Evolutionary conservation across 805 yeast species (phyloP), one percentile per base, ranked within the genome.

Genomic region (Metschnikowia continentalis): DNA sequence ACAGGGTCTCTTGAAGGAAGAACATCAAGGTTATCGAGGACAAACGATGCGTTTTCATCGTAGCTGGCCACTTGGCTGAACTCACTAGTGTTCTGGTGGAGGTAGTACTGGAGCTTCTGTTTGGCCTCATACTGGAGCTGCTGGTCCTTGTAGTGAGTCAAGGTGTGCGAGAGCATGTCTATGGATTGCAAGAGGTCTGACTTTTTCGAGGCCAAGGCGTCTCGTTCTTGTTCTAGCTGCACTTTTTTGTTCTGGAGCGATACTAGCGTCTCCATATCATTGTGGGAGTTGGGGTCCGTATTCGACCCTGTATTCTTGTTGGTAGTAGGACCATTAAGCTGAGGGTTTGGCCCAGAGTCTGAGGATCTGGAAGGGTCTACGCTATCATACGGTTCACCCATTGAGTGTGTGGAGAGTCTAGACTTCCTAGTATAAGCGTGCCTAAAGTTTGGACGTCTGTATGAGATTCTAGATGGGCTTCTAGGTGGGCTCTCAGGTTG

Each of bases 1-100:
- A 46, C 26, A 72, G 75, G 70, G 44, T 71, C 65, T 7, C 54
- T 52, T 3, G 76, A 66, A 2, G 77, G 76, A 5, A 63, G 59
- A 4, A 72, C 75, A 44, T 68, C 60, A 46, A 72, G 53, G 20
- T 62, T 61, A 8, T 64, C 58, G 13, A 64, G 35, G 14, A 58
- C 50, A 26, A 58, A 58, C 15, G 50, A 47, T 2, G 60, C 55
- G 11, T 52, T 56, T 10, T 51, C 50, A 39, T 56, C 61, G 1
- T 50, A 50, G 10, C 35, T 49, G 14, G 54, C 36, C 33, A 54
- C 52, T 23, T 46, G 46, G 14, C 39, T 15, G 35, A 20, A 47
- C 17, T 57, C 59, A 35, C 50, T 56, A 49, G 48, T 54, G 35
- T 56, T 58, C 39, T 58, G 60, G 23, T 53, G 58, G 37, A 58